These are phyloP conservation scores for Monilinia laxa DNA, from an alignment of 2,329 filamentous ascomycete species.

Conservation along the genomic window DNA sequence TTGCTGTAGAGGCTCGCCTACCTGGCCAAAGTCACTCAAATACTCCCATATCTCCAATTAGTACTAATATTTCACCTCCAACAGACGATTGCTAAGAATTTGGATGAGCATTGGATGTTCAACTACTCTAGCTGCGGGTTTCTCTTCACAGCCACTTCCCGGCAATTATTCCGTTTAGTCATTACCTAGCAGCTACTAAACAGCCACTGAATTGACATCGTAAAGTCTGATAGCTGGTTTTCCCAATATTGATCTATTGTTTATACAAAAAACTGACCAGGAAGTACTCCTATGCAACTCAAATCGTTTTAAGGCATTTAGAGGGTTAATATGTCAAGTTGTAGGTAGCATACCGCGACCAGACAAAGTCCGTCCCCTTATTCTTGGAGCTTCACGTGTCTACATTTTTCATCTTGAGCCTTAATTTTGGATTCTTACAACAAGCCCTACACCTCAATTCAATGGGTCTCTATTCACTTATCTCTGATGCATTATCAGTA, in stretches of 20 bases:
- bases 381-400: background rate
- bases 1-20: constrained; percentile 6
- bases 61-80: background rate
- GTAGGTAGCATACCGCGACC: background rate
- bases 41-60: background rate
- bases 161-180: too few species aligned
- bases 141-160: background rate
- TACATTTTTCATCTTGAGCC: background rate
- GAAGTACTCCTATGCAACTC: too few species aligned
- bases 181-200: too few species aligned
- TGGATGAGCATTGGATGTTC: background rate
- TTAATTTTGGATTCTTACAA: background rate
- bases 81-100: too few species aligned
- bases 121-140: background rate
- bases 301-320: too few species aligned
- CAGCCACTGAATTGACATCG: too few species aligned
- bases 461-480: background rate
- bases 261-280: too few species aligned
- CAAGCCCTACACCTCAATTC: background rate
- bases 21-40: background rate
- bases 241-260: too few species aligned
- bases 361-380: background rate
- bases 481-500: background rate
- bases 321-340: too few species aligned
- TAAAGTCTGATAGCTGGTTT: too few species aligned